These are phyloP conservation scores for Candida parachauliodes DNA, from an alignment of 805 yeast genomes.

Conservation along the genomic window DNA sequence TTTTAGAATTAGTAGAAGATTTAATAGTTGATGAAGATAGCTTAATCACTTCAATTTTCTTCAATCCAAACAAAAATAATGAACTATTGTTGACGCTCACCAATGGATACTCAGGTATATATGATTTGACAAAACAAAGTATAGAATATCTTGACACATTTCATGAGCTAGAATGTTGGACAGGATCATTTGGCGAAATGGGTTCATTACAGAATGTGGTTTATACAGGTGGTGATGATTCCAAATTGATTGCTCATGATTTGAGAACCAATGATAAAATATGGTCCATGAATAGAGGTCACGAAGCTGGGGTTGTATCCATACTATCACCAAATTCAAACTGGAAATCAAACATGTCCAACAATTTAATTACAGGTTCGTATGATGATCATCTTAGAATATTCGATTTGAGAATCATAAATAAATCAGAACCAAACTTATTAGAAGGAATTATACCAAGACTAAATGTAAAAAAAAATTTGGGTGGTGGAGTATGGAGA, in stretches of 20 bases:
- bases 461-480: conserved; percentile 39
- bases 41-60: conserved; percentile 64
- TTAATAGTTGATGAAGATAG: conserved; percentile 39
- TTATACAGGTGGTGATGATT: conserved; percentile 91
- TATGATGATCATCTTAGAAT: conserved; percentile 78
- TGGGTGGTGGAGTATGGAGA: conserved; percentile 97
- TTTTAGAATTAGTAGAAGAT: conserved; percentile 11
- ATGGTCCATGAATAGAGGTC: conserved; percentile 42
- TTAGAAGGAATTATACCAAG: conserved; percentile 51
- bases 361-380: conserved; percentile 77
- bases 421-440: conserved; percentile 30
- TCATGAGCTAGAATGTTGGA: conserved; percentile 88
- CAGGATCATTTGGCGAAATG: conserved; percentile 62
- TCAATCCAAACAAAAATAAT: conserved; percentile 41
- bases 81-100: conserved; percentile 60
- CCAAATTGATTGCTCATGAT: conserved; percentile 72
- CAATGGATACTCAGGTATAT: conserved; percentile 53
- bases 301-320: conserved; percentile 87
- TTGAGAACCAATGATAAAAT: conserved; percentile 35
- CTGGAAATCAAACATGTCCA: conserved; percentile 45
- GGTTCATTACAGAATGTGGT: conserved; percentile 54
- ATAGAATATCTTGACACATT: conserved; percentile 25
- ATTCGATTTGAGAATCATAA: conserved; percentile 61
- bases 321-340: conserved; percentile 46
- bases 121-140: conserved; percentile 24